A percentile compares a stretch with the other conserved stretches of the same genome.
These are phyloP conservation scores for Vigna reflexopilosa DNA, from an alignment of 306 rosid species.

Conservation along the genomic window DNA sequence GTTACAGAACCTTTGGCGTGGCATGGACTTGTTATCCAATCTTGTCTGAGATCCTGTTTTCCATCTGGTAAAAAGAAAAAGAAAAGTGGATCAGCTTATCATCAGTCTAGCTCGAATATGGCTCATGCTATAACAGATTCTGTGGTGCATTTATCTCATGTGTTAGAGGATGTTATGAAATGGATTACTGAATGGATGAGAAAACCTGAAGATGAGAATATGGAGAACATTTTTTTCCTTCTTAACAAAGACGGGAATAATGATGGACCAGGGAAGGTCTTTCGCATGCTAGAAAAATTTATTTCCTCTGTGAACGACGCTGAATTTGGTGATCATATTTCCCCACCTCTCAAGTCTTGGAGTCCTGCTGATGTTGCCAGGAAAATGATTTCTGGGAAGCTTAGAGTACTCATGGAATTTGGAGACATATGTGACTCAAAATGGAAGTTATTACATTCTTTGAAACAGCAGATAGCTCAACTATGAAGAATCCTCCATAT, in stretches of 20 bases:
- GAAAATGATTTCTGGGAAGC: constrained; percentile 76
- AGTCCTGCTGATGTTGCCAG: constrained; percentile 71
- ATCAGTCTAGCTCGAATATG: constrained; percentile 55
- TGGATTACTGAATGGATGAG: constrained; percentile 66
- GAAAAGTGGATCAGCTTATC: constrained; percentile 71
- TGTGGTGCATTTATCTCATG: constrained; percentile 56
- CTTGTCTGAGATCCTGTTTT: constrained; percentile 73
- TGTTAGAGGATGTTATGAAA: constrained; percentile 65
- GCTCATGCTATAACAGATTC: constrained; percentile 59
- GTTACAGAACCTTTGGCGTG: constrained; percentile 92
- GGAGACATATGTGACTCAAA: constrained; percentile 72
- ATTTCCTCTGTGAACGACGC: constrained; percentile 51
- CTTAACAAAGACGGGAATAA: constrained; percentile 55
- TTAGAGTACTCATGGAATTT: constrained; percentile 60
- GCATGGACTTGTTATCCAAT: constrained; percentile 87
- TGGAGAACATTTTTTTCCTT: constrained; percentile 61
- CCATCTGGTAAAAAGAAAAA: constrained; percentile 93
- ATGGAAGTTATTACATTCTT: constrained; percentile 55
- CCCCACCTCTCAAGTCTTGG: constrained; percentile 79
- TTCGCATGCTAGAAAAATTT: constrained; percentile 57
- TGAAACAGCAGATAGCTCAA: constrained; percentile 77
- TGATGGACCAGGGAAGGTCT: constrained; percentile 80
- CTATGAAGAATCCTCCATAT: constrained; percentile 49
- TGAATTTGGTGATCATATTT: constrained; percentile 67
- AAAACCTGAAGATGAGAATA: constrained; percentile 65